A percentile compares a stretch with the other conserved stretches of the same genome.
Evolutionary conservation across 148 eudicot species (phyloP).

Genomic region (Mesembryanthemum crystallinum): DNA sequence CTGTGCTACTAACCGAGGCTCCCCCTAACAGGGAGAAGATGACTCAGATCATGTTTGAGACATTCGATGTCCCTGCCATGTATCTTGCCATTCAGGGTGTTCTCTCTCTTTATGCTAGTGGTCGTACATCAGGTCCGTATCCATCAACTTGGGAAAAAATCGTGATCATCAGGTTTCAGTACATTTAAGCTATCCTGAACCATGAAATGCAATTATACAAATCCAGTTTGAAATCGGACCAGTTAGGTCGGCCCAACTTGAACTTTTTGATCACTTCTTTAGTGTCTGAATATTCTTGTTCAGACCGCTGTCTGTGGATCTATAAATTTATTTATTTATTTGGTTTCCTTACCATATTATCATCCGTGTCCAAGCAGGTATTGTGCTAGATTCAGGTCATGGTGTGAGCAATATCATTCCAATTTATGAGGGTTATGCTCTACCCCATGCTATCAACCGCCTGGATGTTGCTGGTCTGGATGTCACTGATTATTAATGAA

Average conservation of each 20-base stretch:
- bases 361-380: conserved; percentile 19
- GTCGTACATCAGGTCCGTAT: conserved; percentile 53
- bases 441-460: conserved; percentile 35
- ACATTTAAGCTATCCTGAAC: too few relatives aligned
- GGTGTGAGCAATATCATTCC: conserved; percentile 39
- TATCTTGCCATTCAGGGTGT: conserved; percentile 60
- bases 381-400: conserved; percentile 39
- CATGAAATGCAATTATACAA: too few relatives aligned
- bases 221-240: too few relatives aligned
- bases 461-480: conserved; percentile 36
- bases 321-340: too few relatives aligned
- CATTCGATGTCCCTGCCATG: conserved; percentile 58
- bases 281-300: too few relatives aligned
- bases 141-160: neutral
- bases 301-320: neutral
- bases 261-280: too few relatives aligned
- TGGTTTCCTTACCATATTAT: neutral
- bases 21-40: too few relatives aligned
- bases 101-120: conserved; percentile 64
- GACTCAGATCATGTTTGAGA: too few relatives aligned
- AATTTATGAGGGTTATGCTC: conserved; percentile 37
- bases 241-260: too few relatives aligned
- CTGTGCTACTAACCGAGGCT: conserved; percentile 57
- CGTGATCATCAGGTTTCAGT: too few relatives aligned
- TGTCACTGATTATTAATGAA: conserved; percentile 38